A percentile compares a stretch with the other conserved stretches of the same genome.
Evolutionary conservation across 768 basidiomycete genomes (phyloP).

Genomic region (Lactarius deliciosus): DNA sequence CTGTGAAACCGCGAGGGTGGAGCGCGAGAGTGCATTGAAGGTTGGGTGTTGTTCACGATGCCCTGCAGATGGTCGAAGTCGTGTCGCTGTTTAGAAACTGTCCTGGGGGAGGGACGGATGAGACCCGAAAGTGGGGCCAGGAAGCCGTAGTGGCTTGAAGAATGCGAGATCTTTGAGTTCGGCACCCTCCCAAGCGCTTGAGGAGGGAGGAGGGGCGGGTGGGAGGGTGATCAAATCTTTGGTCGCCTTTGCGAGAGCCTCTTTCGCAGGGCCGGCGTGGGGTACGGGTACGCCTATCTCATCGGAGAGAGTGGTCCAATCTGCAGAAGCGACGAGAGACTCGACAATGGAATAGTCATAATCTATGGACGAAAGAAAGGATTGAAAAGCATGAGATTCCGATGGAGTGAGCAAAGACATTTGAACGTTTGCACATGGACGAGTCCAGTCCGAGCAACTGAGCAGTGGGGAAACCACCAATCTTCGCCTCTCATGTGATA

Average conservation of each 20-base stretch:
- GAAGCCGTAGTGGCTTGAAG: constrained; percentile 27
- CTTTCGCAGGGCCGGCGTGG: constrained; percentile 45
- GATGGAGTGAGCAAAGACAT: constrained; percentile 30
- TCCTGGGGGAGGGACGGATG: constrained; percentile 12
- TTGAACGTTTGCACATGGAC: constrained; percentile 23
- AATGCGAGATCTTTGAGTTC: constrained; percentile 34
- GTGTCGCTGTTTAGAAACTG: constrained; percentile 5
- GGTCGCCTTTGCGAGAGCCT: constrained; percentile 73
- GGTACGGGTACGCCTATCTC: constrained; percentile 45
- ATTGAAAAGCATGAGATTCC: constrained; percentile 31
- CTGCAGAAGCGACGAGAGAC: constrained; percentile 27
- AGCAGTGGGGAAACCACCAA: constrained; percentile 9
- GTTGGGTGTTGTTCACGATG: constrained; percentile 9
- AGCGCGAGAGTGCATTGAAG: constrained; percentile 1
- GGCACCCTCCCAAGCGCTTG: constrained; percentile 38
- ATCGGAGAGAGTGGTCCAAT: constrained; percentile 36
- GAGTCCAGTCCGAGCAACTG: constrained; percentile 21
- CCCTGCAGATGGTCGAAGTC: constrained; percentile 23
- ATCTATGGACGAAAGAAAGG: constrained; percentile 31
- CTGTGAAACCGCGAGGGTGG: constrained; percentile 10
- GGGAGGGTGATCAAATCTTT: constrained; percentile 82
- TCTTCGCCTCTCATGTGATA: constrained; percentile 27
- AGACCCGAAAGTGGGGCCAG: constrained; percentile 20
- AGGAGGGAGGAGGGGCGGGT: constrained; percentile 13
- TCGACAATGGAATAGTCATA: constrained; percentile 30